These are phyloP conservation scores for Rhododendron mucronatum DNA, from an alignment of 148 eudicot species.

Conservation along the genomic window DNA sequence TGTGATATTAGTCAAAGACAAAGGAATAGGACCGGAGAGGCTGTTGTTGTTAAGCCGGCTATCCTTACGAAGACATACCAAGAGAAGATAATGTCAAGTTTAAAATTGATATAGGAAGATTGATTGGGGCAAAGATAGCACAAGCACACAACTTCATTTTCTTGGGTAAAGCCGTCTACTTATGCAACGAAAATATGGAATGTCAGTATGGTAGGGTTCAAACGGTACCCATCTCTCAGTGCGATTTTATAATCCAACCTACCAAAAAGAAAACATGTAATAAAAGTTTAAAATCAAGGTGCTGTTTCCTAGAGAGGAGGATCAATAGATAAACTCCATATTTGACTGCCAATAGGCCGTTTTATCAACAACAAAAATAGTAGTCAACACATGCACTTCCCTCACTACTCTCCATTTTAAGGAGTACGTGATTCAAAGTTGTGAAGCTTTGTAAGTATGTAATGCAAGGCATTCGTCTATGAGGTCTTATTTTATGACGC, in stretches of 20 bases:
- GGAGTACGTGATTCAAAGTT: not conserved
- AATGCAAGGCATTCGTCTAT: not conserved
- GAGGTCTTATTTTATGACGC: not conserved
- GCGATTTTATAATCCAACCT: not conserved
- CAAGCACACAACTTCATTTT: not conserved
- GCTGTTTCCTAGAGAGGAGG: not conserved
- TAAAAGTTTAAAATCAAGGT: not conserved
- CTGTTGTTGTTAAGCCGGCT: slow-evolving; percentile 40
- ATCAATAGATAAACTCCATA: not conserved
- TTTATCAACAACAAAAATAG: not conserved
- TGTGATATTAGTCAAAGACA: slow-evolving; percentile 22
- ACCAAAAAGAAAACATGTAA: not conserved
- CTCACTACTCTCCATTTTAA: not conserved
- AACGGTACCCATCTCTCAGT: not conserved
- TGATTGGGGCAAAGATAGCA: not conserved
- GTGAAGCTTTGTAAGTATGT: not conserved
- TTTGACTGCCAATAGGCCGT: not conserved
- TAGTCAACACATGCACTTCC: not conserved
- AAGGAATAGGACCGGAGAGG: slow-evolving; percentile 23
- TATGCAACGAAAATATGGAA: not conserved
- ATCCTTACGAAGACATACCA: slow-evolving; percentile 10
- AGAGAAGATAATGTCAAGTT: not conserved
- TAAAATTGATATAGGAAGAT: not conserved
- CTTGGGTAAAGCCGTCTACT: not conserved
- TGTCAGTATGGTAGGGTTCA: not conserved